A percentile compares a stretch with the other conserved stretches of the same genome.
Evolutionary conservation across 805 yeast species (phyloP).

Genomic region (Yamadazyma sp.): DNA sequence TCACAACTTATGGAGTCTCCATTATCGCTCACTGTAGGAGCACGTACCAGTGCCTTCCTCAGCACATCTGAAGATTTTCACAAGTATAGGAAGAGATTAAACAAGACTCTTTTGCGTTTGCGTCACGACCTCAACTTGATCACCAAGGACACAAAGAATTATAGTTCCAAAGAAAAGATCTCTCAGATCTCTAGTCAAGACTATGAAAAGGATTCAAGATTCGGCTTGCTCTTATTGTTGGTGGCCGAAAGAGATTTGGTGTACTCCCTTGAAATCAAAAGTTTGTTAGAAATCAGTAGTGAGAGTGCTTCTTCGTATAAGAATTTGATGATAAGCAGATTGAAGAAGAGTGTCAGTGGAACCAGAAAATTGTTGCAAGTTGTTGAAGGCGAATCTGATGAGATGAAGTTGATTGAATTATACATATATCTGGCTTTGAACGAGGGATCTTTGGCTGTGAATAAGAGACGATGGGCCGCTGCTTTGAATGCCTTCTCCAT

Average conservation of each 20-base stretch:
- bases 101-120: slow-evolving; percentile 58
- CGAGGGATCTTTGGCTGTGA: slow-evolving; percentile 51
- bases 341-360: slow-evolving; percentile 58
- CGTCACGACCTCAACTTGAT: slow-evolving; percentile 65
- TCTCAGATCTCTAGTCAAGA: slow-evolving; percentile 47
- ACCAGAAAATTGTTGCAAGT: slow-evolving; percentile 44
- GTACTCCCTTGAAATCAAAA: slow-evolving; percentile 62
- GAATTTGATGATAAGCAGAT: slow-evolving; percentile 54
- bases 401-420: slow-evolving; percentile 26
- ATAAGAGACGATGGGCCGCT: slow-evolving; percentile 53
- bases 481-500: slow-evolving; percentile 56
- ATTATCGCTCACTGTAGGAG: slow-evolving; percentile 48
- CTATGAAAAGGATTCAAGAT: slow-evolving; percentile 50
- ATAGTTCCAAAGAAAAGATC: slow-evolving; percentile 48
- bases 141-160: slow-evolving; percentile 66
- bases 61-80: slow-evolving; percentile 68
- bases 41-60: slow-evolving; percentile 61
- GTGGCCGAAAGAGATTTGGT: slow-evolving; percentile 78
- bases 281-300: slow-evolving; percentile 52
- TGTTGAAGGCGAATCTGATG: slow-evolving; percentile 38
- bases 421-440: slow-evolving; percentile 47
- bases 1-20: slow-evolving; percentile 39
- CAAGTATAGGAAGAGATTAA: slow-evolving; percentile 63
- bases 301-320: slow-evolving; percentile 47
- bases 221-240: slow-evolving; percentile 59